Conservation (phyloP, 495 filamentous ascomycete species). For the Penicillium salamii region DNA sequence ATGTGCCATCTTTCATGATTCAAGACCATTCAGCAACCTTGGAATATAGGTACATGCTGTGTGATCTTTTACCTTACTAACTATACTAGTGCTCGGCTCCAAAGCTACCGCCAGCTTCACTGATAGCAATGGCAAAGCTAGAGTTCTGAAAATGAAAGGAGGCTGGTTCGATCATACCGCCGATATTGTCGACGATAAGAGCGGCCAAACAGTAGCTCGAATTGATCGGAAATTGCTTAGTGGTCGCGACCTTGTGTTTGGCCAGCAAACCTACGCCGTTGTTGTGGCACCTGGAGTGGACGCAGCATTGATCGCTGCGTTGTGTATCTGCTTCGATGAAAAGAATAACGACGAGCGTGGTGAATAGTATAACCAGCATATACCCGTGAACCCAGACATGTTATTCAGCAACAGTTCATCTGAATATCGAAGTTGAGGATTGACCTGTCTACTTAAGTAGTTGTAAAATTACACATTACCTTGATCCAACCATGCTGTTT, state of each 20-base stretch:
- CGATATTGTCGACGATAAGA: slow-evolving; percentile 36
- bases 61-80: too few species aligned
- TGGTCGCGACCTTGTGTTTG: slow-evolving; percentile 50
- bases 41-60: too few species aligned
- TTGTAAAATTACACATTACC: too few species aligned
- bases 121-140: slow-evolving; percentile 11
- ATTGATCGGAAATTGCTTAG: slow-evolving; percentile 56
- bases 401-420: too few species aligned
- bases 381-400: too few species aligned
- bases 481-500: too few species aligned
- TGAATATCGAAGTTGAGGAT: too few species aligned
- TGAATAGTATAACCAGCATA: not conserved
- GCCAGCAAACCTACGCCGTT: slow-evolving; percentile 59
- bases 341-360: slow-evolving; percentile 48
- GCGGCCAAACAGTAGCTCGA: slow-evolving; percentile 43
- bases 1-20: slow-evolving; percentile 19
- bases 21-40: not conserved
- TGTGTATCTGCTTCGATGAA: slow-evolving; percentile 62
- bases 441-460: too few species aligned
- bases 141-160: slow-evolving; percentile 24
- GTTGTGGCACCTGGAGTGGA: slow-evolving; percentile 59
- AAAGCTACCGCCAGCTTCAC: slow-evolving; percentile 31
- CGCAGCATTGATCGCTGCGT: slow-evolving; percentile 54
- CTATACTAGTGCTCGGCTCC: slow-evolving; percentile 25
- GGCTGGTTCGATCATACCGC: slow-evolving; percentile 27